Conservation (phyloP, 192 early-diverging fungal genomes). For the Linnemannia elongata region DNA sequence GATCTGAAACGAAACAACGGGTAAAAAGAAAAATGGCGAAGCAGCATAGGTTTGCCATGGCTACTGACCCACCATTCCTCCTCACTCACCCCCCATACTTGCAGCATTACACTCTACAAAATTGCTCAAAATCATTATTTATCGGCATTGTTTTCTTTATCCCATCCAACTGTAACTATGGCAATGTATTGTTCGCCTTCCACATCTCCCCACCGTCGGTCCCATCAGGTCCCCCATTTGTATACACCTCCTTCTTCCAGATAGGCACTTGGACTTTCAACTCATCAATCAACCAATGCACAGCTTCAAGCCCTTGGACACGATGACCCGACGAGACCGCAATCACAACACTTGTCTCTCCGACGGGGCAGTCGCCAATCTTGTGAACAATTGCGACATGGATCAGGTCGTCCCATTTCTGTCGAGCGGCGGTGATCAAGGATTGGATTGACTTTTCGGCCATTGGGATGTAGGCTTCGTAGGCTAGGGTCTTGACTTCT, state of each 20-base stretch:
- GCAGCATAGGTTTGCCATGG: too few relatives aligned
- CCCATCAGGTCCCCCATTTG: conserved; percentile 73
- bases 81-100: background rate
- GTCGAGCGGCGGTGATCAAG: conserved; percentile 74
- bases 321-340: conserved; percentile 86
- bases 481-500: conserved; percentile 80
- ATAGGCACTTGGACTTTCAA: conserved; percentile 91
- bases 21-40: too few relatives aligned
- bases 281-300: conserved; percentile 88
- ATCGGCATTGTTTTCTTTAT: background rate
- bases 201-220: conserved; percentile 59
- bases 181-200: conserved; percentile 71
- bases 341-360: conserved; percentile 86
- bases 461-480: conserved; percentile 92
- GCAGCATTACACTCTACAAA: background rate
- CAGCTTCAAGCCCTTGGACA: conserved; percentile 79
- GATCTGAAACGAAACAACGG: too few relatives aligned
- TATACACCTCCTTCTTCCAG: conserved; percentile 95
- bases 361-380: conserved; percentile 82
- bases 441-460: conserved; percentile 77
- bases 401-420: conserved; percentile 72
- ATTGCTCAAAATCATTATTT: background rate
- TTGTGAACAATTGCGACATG: conserved; percentile 86
- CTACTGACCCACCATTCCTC: background rate
- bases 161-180: background rate